Evolutionary conservation across 2,329 filamentous ascomycete species (phyloP).

Genomic region (Aspergillus sp.): DNA sequence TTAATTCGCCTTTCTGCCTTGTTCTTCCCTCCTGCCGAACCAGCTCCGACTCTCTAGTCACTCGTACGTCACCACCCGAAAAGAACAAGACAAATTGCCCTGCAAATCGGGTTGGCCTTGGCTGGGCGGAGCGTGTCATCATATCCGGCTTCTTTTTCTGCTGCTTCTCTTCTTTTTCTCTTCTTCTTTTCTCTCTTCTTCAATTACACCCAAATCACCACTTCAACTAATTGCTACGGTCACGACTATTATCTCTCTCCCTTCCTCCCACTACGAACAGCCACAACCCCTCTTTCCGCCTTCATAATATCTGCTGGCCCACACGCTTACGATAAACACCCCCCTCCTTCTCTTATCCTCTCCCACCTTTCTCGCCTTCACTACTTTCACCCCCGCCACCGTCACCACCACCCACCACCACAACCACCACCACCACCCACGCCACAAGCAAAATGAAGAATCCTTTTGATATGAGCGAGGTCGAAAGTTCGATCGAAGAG

Average conservation of each 20-base stretch:
- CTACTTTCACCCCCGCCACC: background rate
- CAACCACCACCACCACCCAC: background rate
- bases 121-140: background rate
- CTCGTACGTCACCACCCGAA: slow-evolving; percentile 17
- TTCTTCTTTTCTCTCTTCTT: slow-evolving; percentile 1
- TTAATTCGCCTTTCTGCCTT: background rate
- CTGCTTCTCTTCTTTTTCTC: slow-evolving; percentile 1
- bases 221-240: background rate
- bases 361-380: slow-evolving; percentile 1
- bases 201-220: background rate
- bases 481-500: slow-evolving; percentile 14
- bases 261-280: no score
- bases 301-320: background rate
- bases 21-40: slow-evolving; percentile 2
- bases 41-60: slow-evolving; percentile 5
- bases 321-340: background rate
- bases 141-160: slow-evolving; percentile 1
- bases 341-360: background rate
- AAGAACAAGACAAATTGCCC: background rate
- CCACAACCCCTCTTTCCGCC: slow-evolving; percentile 2
- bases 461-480: slow-evolving; percentile 26
- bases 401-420: slow-evolving; percentile 4
- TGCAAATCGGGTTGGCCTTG: background rate
- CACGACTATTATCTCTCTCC: no score
- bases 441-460: slow-evolving; percentile 13